These are phyloP conservation scores for Xylariaceae sp. DNA, from an alignment of 2,329 filamentous ascomycete genomes.

Conservation along the genomic window DNA sequence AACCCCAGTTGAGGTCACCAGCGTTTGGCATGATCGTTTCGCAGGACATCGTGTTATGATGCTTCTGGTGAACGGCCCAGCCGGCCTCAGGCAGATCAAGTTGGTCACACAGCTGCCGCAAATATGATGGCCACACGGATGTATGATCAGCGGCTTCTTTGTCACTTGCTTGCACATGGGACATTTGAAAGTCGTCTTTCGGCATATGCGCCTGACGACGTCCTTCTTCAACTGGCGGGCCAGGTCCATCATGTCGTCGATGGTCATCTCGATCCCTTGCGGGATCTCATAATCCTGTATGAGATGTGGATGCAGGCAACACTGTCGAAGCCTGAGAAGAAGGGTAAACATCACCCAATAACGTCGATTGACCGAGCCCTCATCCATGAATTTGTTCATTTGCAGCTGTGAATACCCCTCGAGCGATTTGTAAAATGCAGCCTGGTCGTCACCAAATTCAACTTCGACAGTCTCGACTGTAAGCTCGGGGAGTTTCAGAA, in stretches of 20 bases:
- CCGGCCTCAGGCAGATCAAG: slow-evolving; percentile 9
- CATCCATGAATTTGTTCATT: slow-evolving; percentile 27
- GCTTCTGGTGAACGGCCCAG: too few species aligned
- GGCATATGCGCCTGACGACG: slow-evolving; percentile 21
- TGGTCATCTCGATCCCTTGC: slow-evolving; percentile 24
- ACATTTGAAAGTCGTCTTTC: slow-evolving; percentile 21
- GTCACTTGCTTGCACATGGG: slow-evolving; percentile 23
- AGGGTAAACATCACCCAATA: slow-evolving; percentile 80
- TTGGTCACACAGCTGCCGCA: slow-evolving; percentile 29
- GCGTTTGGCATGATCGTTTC: too few species aligned
- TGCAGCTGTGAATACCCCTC: slow-evolving; percentile 24
- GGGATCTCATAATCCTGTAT: slow-evolving; percentile 41
- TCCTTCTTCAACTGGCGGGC: slow-evolving; percentile 19
- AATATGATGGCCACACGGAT: slow-evolving; percentile 31
- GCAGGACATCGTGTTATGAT: too few species aligned
- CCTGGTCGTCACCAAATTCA: slow-evolving; percentile 62
- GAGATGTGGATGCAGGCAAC: slow-evolving; percentile 74
- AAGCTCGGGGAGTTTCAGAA: slow-evolving; percentile 63
- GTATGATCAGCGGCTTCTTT: slow-evolving; percentile 26
- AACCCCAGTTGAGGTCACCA: slow-evolving; percentile 18
- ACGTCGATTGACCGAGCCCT: slow-evolving; percentile 52
- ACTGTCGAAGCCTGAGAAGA: slow-evolving; percentile 72
- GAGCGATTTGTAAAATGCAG: slow-evolving; percentile 58
- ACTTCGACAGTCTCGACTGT: slow-evolving; percentile 55
- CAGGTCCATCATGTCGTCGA: slow-evolving; percentile 28